Percentiles rank a stretch among this genome's conserved stretches.
Conservation (phyloP, 2,329 filamentous ascomycete genomes). For the Verticillium zaregamsianum region DNA sequence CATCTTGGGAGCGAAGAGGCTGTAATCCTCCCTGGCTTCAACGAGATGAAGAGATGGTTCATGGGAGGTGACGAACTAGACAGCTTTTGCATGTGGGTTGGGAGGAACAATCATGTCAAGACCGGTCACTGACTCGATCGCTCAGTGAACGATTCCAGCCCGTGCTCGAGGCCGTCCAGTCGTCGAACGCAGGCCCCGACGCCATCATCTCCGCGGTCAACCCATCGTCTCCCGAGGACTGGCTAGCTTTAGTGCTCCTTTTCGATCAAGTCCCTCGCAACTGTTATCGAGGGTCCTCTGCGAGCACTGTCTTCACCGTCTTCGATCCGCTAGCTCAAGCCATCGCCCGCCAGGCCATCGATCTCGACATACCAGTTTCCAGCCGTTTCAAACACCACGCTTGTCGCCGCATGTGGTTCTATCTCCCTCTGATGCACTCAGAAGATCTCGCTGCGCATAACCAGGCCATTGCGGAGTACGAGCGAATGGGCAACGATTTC, state of each 20-base stretch:
- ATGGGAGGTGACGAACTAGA: slow-evolving; percentile 28
- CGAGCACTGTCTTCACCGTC: slow-evolving; percentile 41
- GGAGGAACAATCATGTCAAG: neutral
- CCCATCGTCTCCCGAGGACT: slow-evolving; percentile 25
- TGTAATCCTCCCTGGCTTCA: slow-evolving; percentile 18
- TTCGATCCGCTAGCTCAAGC: slow-evolving; percentile 53
- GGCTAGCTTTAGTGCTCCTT: slow-evolving; percentile 49
- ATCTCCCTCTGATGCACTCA: slow-evolving; percentile 56
- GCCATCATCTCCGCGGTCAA: slow-evolving; percentile 22
- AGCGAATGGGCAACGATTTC: slow-evolving; percentile 26
- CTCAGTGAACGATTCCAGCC: slow-evolving; percentile 26
- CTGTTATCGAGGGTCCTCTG: slow-evolving; percentile 47
- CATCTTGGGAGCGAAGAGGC: slow-evolving; percentile 22
- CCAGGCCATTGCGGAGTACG: slow-evolving; percentile 24
- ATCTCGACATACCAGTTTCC: slow-evolving; percentile 22
- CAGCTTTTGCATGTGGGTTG: slow-evolving; percentile 27
- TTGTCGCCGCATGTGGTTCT: slow-evolving; percentile 50
- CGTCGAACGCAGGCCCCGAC: slow-evolving; percentile 18
- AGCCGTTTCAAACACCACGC: slow-evolving; percentile 26
- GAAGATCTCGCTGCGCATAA: slow-evolving; percentile 45
- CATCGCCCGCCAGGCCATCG: slow-evolving; percentile 31
- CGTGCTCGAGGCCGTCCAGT: slow-evolving; percentile 27
- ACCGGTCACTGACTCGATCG: neutral
- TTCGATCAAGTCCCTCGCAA: slow-evolving; percentile 63
- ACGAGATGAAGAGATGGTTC: slow-evolving; percentile 29